Conservation (phyloP, 2,329 filamentous ascomycete species). For the Fusarium sp. region DNA sequence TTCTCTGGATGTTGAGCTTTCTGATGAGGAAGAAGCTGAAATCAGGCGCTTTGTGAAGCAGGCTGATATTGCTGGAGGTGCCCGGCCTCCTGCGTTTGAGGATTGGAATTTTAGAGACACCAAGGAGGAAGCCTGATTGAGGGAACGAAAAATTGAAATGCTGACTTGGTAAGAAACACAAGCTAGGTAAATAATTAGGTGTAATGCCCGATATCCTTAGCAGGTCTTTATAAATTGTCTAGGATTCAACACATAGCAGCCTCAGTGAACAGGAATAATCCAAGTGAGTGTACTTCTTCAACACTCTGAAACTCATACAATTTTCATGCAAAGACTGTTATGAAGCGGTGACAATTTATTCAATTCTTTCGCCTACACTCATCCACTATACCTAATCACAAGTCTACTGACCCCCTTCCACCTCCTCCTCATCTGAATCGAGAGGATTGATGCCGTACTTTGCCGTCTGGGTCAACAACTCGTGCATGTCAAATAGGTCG, state of each 20-base stretch:
- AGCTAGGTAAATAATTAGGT: background rate
- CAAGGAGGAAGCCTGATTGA: background rate
- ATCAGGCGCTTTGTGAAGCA: slow-evolving; percentile 37
- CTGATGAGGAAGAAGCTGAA: slow-evolving; percentile 46
- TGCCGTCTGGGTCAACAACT: background rate
- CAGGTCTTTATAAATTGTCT: background rate
- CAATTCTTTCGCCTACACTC: background rate
- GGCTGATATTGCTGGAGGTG: slow-evolving; percentile 15
- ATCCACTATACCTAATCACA: background rate
- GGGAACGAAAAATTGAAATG: background rate
- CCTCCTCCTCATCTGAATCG: background rate
- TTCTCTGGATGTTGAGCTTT: slow-evolving; percentile 45
- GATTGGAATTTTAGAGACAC: slow-evolving; percentile 2
- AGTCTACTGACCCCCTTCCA: background rate
- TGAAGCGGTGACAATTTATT: background rate
- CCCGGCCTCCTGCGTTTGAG: background rate
- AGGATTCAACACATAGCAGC: background rate
- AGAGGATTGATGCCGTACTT: background rate
- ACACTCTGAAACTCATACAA: background rate
- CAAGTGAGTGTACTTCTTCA: background rate
- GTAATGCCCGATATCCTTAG: background rate
- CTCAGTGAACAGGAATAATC: background rate
- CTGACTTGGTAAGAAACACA: background rate
- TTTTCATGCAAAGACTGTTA: background rate
- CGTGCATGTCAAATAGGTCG: background rate